These are phyloP conservation scores for Malus hybrid DNA, from an alignment of 331 rosid species.

Conservation along the genomic window DNA sequence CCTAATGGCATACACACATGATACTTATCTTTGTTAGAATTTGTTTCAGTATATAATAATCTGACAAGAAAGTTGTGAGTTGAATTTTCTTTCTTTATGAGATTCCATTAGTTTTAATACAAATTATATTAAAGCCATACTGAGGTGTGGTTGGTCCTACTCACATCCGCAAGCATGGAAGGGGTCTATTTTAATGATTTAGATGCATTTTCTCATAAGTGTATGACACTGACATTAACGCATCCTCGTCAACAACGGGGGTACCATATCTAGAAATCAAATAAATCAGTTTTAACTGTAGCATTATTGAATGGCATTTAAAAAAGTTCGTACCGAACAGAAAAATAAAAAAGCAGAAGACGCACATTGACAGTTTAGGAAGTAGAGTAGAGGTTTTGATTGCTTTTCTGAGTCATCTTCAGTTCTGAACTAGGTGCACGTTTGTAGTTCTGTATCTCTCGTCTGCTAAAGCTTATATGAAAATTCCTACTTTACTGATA, in stretches of 20 bases:
- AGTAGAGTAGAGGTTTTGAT: neutral
- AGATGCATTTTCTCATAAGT: neutral
- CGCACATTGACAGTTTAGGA: neutral
- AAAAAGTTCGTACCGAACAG: neutral
- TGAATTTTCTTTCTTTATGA: neutral
- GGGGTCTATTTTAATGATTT: neutral
- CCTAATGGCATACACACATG: conserved; percentile 1
- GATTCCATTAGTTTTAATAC: neutral
- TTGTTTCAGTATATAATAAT: neutral
- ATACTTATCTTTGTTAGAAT: neutral
- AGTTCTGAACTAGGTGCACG: neutral
- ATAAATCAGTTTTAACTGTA: neutral
- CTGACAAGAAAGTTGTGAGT: neutral
- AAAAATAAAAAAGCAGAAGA: neutral
- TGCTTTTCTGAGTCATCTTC: neutral
- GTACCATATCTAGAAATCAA: neutral
- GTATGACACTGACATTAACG: neutral
- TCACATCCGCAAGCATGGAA: neutral
- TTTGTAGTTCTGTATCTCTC: neutral
- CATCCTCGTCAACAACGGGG: neutral
- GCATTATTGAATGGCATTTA: neutral
- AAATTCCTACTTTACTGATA: neutral
- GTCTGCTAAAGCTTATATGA: neutral
- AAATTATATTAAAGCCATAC: neutral
- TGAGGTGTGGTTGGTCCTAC: neutral